phyloP scores from a whole-genome alignment of 2,329 filamentous ascomycete species.

The Penicillium rolfsii region DNA sequence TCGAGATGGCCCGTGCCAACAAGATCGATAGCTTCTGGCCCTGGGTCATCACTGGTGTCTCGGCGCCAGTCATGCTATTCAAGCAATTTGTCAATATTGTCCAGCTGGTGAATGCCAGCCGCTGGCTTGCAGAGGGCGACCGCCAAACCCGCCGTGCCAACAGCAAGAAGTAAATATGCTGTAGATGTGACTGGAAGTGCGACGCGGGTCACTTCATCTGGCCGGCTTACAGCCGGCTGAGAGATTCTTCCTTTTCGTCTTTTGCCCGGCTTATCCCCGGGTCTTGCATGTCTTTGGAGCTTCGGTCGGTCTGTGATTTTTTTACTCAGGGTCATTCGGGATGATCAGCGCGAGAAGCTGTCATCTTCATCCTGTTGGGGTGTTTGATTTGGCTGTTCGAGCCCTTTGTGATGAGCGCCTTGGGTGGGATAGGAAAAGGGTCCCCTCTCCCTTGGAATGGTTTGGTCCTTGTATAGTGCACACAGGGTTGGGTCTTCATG shows the following conservation, averaged over 20 bases:
- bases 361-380: slow-evolving; percentile 13
- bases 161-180: slow-evolving; percentile 51
- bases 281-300: slow-evolving; percentile 40
- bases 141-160: slow-evolving; percentile 52
- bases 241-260: slow-evolving; percentile 15
- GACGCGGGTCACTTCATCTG: not conserved
- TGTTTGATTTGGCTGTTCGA: slow-evolving; percentile 22
- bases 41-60: slow-evolving; percentile 79
- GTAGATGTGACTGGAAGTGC: not conserved
- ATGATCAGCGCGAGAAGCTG: slow-evolving; percentile 11
- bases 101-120: slow-evolving; percentile 90
- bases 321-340: slow-evolving; percentile 17
- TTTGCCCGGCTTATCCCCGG: slow-evolving; percentile 19
- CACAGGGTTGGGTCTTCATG: slow-evolving; percentile 23
- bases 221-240: slow-evolving; percentile 1
- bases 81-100: slow-evolving; percentile 96
- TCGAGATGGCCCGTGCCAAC: slow-evolving; percentile 91
- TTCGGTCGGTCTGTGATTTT: slow-evolving; percentile 35
- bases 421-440: slow-evolving; percentile 18
- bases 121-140: slow-evolving; percentile 92
- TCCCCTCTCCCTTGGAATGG: slow-evolving; percentile 16
- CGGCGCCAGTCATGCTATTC: slow-evolving; percentile 81
- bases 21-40: slow-evolving; percentile 80
- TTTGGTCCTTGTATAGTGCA: slow-evolving; percentile 30
- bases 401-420: slow-evolving; percentile 26